Conservation (phyloP, 768 basidiomycete genomes). For the Lyophyllum decastes region DNA sequence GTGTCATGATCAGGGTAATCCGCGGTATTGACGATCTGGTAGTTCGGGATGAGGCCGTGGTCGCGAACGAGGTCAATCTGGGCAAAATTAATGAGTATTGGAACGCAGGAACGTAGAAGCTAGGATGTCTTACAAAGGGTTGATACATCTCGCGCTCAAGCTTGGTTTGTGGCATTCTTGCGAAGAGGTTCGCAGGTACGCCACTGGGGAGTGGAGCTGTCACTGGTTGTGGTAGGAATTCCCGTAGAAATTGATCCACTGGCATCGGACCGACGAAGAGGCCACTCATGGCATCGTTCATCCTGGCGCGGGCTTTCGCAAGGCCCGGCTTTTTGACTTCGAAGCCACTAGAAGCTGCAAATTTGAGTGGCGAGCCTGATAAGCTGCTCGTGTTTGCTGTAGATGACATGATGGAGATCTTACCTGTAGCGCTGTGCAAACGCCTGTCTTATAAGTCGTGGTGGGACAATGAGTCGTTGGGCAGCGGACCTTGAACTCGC, state of each 20-base stretch:
- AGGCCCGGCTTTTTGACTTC: neutral
- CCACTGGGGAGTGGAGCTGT: neutral
- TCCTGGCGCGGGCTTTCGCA: neutral
- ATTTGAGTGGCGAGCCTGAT: neutral
- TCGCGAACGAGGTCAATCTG: constrained; percentile 5
- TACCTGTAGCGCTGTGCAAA: constrained; percentile 19
- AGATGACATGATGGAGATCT: neutral
- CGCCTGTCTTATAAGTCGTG: neutral
- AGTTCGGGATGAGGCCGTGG: constrained; percentile 4
- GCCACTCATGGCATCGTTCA: neutral
- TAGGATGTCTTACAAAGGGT: constrained; percentile 3
- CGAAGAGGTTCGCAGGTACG: neutral
- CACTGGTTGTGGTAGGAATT: neutral
- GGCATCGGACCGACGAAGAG: constrained; percentile 10
- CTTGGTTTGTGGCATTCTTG: neutral
- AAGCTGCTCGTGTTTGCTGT: neutral
- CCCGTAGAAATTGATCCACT: constrained; percentile 2
- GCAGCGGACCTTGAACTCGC: neutral
- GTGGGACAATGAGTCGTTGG: neutral
- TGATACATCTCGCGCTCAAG: neutral
- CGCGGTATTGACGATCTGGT: constrained; percentile 14
- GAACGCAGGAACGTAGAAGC: neutral
- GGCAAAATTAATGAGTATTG: neutral
- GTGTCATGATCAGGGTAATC: constrained; percentile 4
- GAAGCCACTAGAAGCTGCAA: neutral